Percentiles rank a stretch among this genome's conserved stretches.
Evolutionary conservation across 768 basidiomycete genomes (phyloP).

Genomic region (Pulveroboletus sp.): DNA sequence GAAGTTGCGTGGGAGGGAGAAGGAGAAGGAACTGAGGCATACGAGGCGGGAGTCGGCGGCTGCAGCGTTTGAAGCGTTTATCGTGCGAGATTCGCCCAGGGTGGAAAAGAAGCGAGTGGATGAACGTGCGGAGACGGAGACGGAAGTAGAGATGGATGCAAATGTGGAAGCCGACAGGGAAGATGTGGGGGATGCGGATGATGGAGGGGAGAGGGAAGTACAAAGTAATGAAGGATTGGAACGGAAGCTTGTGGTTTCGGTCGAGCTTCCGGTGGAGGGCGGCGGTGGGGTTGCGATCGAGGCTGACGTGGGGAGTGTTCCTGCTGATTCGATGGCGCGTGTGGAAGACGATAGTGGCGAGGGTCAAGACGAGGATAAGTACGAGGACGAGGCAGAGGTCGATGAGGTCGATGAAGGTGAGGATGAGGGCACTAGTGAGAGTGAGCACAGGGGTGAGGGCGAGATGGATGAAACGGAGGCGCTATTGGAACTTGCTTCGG

Average conservation of each 20-base stretch:
- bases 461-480: conserved; percentile 15
- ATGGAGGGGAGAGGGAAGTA: background rate
- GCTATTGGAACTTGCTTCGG: conserved; percentile 24
- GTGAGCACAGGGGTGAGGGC: background rate
- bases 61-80: conserved; percentile 16
- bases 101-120: background rate
- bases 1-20: background rate
- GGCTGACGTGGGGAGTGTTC: background rate
- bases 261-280: background rate
- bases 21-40: background rate
- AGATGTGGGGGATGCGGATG: background rate
- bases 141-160: background rate
- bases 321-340: background rate
- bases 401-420: too few species aligned
- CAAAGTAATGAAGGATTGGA: background rate
- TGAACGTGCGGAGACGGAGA: background rate
- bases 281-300: background rate
- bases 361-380: background rate
- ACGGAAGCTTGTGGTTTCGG: background rate
- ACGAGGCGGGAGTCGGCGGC: conserved; percentile 12
- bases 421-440: background rate
- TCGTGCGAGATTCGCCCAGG: conserved; percentile 9
- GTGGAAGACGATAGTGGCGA: background rate
- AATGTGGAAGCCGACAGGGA: background rate
- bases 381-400: background rate